phyloP scores from a whole-genome alignment of 2,329 filamentous ascomycete species.

The Paracorniculantispora psalliotae region DNA sequence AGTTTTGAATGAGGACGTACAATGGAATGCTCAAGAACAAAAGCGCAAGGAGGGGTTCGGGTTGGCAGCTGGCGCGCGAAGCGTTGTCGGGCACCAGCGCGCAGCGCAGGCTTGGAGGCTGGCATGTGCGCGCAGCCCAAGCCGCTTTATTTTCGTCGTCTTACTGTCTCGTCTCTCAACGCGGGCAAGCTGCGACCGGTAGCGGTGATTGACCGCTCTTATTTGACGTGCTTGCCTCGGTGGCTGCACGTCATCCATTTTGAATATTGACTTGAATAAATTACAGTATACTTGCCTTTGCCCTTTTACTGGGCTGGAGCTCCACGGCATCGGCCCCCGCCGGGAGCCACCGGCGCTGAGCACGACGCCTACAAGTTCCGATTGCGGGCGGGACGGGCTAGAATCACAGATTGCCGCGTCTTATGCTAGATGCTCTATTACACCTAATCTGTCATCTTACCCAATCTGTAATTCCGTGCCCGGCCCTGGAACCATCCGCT shows the following conservation, averaged over 20 bases:
- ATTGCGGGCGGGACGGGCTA: not conserved
- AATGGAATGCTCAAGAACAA: not conserved
- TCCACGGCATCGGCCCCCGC: not conserved
- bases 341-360: not conserved
- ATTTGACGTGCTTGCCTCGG: not conserved
- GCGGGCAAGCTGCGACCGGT: not conserved
- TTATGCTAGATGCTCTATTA: not conserved
- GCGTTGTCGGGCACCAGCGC: not conserved
- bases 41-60: not conserved
- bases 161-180: not conserved
- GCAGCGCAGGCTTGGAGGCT: not conserved
- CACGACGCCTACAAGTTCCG: not conserved
- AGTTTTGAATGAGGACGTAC: not conserved
- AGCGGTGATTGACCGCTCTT: not conserved
- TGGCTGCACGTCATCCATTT: not conserved
- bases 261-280: not conserved
- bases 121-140: conserved; percentile 1
- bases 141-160: conserved; percentile 14
- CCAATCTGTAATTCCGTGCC: not conserved
- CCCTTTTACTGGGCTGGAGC: not conserved
- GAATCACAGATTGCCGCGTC: conserved; percentile 1
- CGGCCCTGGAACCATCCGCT: too few species aligned
- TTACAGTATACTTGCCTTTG: not conserved
- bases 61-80: not conserved
- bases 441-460: not conserved